Conservation (phyloP, 441 rosid species). For the Jatropha podagrica region DNA sequence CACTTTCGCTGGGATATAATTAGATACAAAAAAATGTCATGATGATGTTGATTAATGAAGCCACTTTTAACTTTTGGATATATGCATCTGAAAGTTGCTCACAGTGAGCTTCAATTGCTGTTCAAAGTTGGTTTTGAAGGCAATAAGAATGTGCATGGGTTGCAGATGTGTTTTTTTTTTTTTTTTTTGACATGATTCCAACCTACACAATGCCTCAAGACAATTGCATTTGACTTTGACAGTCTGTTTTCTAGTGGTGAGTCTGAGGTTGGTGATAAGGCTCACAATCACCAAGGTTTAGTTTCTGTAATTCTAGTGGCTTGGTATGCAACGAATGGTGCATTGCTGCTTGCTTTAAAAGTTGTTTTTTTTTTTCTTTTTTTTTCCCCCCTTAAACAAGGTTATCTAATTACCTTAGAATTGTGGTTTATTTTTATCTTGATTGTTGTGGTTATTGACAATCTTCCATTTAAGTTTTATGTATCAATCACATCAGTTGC, state of each 20-base stretch:
- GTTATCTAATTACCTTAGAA: background rate
- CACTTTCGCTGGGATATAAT: too few relatives aligned
- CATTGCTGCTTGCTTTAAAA: background rate
- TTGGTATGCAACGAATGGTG: background rate
- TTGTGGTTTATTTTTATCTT: too few relatives aligned
- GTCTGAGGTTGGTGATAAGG: constrained; percentile 2
- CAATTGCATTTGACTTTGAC: background rate
- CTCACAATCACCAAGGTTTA: background rate
- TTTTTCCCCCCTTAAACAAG: background rate
- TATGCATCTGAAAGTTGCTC: too few relatives aligned
- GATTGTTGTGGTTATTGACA: background rate
- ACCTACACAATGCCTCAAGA: background rate
- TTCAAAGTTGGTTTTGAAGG: too few relatives aligned
- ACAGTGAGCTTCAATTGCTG: too few relatives aligned
- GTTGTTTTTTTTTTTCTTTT: background rate
- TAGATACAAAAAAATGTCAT: too few relatives aligned
- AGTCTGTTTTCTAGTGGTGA: background rate
- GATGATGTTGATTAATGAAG: too few relatives aligned
- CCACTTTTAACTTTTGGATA: too few relatives aligned
- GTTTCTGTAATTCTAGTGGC: background rate
- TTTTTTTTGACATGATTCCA: background rate
- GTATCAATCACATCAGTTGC: background rate
- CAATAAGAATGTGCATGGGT: too few relatives aligned
- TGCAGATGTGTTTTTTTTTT: too few relatives aligned
- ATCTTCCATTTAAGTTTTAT: background rate